phyloP scores from a whole-genome alignment of 2,329 filamentous ascomycete species.

The Lecanosticta acicola region DNA sequence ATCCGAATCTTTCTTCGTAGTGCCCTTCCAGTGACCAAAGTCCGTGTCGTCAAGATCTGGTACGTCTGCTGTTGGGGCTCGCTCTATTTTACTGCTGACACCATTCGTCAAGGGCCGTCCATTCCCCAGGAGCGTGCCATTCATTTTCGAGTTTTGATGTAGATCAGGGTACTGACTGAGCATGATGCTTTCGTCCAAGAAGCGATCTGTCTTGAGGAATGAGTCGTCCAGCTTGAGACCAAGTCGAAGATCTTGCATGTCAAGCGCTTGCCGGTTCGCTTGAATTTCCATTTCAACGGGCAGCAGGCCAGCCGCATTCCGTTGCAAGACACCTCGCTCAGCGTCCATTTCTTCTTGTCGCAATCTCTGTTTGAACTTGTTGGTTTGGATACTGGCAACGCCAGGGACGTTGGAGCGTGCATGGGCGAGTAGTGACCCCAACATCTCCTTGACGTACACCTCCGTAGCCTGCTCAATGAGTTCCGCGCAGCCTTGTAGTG shows the following conservation, averaged over 20 bases:
- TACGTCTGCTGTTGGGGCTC: slow-evolving; percentile 30
- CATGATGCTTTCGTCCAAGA: slow-evolving; percentile 64
- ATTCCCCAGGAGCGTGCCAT: slow-evolving; percentile 6
- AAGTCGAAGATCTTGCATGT: slow-evolving; percentile 71
- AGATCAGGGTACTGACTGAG: slow-evolving; percentile 23
- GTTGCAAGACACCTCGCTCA: slow-evolving; percentile 64
- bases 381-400: slow-evolving; percentile 59
- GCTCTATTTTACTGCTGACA: slow-evolving; percentile 13
- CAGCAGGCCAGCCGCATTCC: slow-evolving; percentile 70
- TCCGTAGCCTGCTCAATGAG: slow-evolving; percentile 58
- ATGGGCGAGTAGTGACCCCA: slow-evolving; percentile 51
- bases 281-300: slow-evolving; percentile 76
- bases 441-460: slow-evolving; percentile 57
- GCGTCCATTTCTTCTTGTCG: slow-evolving; percentile 68
- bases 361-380: slow-evolving; percentile 69
- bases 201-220: slow-evolving; percentile 70
- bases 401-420: slow-evolving; percentile 51
- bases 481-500: slow-evolving; percentile 48
- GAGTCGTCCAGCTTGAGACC: slow-evolving; percentile 70
- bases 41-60: slow-evolving; percentile 35
- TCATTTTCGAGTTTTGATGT: slow-evolving; percentile 4
- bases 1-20: slow-evolving; percentile 24
- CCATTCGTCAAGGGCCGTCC: slow-evolving; percentile 18
- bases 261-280: slow-evolving; percentile 63
- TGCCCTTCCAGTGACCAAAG: slow-evolving; percentile 36